A percentile compares a stretch with the other conserved stretches of the same genome.
phyloP scores from a whole-genome alignment of 73 alveolate species.

The Symbiodinium natans region DNA sequence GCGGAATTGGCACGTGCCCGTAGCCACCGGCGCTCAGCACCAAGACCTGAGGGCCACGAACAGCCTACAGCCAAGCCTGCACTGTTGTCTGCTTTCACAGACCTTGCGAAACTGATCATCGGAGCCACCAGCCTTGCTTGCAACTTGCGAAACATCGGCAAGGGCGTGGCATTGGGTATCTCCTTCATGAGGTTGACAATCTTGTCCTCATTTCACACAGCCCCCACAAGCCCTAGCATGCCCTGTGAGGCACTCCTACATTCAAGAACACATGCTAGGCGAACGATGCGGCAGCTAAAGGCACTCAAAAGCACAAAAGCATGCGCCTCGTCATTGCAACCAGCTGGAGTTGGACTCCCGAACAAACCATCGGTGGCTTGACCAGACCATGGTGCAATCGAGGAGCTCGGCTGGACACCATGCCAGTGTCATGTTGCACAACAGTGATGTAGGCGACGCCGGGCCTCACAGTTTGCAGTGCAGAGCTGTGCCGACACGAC shows the following conservation, averaged over 20 bases:
- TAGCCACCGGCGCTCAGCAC: conserved; percentile 86
- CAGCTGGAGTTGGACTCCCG: too few relatives aligned
- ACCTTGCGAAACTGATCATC: too few relatives aligned
- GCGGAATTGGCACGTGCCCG: conserved; percentile 84
- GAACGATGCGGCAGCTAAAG: too few relatives aligned
- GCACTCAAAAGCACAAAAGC: too few relatives aligned
- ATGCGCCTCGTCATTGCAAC: too few relatives aligned
- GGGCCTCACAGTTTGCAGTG: not conserved
- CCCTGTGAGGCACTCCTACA: too few relatives aligned
- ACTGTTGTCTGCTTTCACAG: not conserved
- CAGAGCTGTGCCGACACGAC: not conserved
- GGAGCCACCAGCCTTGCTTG: too few relatives aligned
- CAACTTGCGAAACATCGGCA: not conserved
- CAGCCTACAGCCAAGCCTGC: not conserved
- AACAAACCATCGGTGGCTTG: too few relatives aligned
- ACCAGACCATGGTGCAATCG: not conserved
- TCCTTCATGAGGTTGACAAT: conserved; percentile 66
- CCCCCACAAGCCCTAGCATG: too few relatives aligned
- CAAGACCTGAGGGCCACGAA: not conserved
- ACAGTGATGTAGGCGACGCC: conserved; percentile 70
- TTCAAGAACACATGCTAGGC: too few relatives aligned
- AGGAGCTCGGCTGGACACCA: conserved; percentile 64
- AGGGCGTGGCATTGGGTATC: conserved; percentile 33
- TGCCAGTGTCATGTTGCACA: conserved; percentile 79
- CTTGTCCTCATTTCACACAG: conserved; percentile 42